phyloP scores from a whole-genome alignment of 495 filamentous ascomycete genomes.

The Annulohypoxylon bovei region DNA sequence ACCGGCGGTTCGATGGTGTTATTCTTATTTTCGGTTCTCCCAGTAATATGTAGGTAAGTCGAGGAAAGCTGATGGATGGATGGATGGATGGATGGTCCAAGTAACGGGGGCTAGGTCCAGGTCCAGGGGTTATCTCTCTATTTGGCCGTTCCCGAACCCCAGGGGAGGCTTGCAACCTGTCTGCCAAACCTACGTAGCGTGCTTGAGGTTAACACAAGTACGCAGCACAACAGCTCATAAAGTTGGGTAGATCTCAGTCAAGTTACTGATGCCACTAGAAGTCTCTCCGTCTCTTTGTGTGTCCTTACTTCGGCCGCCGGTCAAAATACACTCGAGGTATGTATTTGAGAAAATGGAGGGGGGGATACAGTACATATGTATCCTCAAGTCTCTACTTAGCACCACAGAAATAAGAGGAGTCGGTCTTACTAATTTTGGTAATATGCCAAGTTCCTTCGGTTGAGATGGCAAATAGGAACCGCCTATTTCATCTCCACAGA shows the following conservation, averaged over 20 bases:
- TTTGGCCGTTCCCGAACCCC: constrained; percentile 37
- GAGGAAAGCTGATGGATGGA: constrained; percentile 41
- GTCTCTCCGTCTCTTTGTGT: constrained; percentile 25
- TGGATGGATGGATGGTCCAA: constrained; percentile 42
- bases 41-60: constrained; percentile 14
- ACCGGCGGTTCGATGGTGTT: constrained; percentile 41
- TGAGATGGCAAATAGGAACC: constrained; percentile 34
- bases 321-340: constrained; percentile 29
- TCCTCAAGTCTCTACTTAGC: constrained; percentile 29
- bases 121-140: constrained; percentile 27
- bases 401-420: constrained; percentile 32
- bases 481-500: constrained; percentile 37
- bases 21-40: constrained; percentile 31
- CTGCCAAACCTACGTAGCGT: constrained; percentile 25
- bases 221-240: constrained; percentile 31
- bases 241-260: constrained; percentile 20
- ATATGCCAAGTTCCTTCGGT: constrained; percentile 38
- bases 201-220: constrained; percentile 39
- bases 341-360: constrained; percentile 22
- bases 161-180: constrained; percentile 19
- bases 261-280: constrained; percentile 23
- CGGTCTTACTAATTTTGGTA: constrained; percentile 43
- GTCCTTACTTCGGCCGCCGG: constrained; percentile 31
- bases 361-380: constrained; percentile 32
- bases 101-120: constrained; percentile 30